Base-by-base conservation (phyloP, 768 basidiomycete genomes). In the Mycena vitilis region DNA sequence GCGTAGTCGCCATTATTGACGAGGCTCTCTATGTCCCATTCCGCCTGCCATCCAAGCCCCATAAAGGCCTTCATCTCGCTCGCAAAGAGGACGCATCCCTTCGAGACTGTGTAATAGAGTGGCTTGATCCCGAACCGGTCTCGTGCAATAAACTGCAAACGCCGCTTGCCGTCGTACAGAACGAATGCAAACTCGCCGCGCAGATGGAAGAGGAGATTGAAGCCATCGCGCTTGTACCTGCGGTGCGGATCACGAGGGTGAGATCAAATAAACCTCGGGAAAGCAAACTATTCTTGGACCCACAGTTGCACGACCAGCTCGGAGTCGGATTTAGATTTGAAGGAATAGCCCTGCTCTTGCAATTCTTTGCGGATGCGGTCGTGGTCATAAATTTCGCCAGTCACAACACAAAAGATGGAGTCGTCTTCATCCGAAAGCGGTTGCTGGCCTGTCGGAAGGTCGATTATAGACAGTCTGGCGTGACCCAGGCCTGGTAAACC, bases 101-200 rank as follows among this genome's bases (percentile, higher is more conserved):
- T 51, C 23, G 25, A 49, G 18, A 70, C 30, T 22, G 71, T 71
- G 69, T 73, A 74, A 40, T 73, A 74, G 18, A 74, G 66, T 7
- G 73, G 73, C 36, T 74, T 74, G 48, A 74, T 68, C 5, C 73
- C 73, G 56, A 74, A 74, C 7, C 73, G 36, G 61, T 74, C 73
- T 2, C 73, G 64, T 5, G 60, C 73, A 2, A 57, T 71, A 36
- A 74, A 62, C 22, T 67, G 42, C 15, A 72, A 10, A 1, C 64
- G 60, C 1, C 71, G 55, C 30, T 61, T 48, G 15, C 45, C 44
- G 40, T 74, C 73, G 53, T 69, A 74, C 15, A 74, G 59, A 4
- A 73, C 73, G 18, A 74, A 74, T 0, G 73, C 73, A 18, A 67
- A 72, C 47, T 74, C 73, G 12, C 73, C 73, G 42, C 71, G 71